These are phyloP conservation scores for Biscogniauxia sp. DNA, from an alignment of 2,329 filamentous ascomycete genomes.

Conservation along the genomic window DNA sequence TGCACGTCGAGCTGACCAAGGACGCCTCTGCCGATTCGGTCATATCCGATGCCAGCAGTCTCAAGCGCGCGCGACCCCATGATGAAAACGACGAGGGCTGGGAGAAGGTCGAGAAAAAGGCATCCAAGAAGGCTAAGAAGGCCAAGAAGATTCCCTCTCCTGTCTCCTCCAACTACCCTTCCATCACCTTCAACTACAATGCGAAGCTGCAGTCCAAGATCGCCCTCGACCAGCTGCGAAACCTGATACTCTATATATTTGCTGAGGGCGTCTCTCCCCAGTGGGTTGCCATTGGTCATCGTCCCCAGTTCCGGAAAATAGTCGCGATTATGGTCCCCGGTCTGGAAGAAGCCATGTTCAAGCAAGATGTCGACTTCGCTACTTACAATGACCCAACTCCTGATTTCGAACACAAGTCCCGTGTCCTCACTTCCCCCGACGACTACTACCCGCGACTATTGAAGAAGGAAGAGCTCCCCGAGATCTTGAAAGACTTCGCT, in stretches of 20 bases:
- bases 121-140: slow-evolving; percentile 48
- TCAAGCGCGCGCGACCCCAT: slow-evolving; percentile 50
- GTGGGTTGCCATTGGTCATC: slow-evolving; percentile 62
- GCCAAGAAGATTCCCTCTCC: slow-evolving; percentile 59
- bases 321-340: slow-evolving; percentile 92
- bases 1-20: slow-evolving; percentile 15
- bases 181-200: slow-evolving; percentile 55
- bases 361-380: slow-evolving; percentile 52
- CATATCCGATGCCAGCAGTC: slow-evolving; percentile 32
- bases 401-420: slow-evolving; percentile 32
- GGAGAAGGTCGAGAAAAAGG: slow-evolving; percentile 51
- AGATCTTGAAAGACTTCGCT: slow-evolving; percentile 63
- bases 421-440: slow-evolving; percentile 49
- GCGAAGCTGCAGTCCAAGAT: slow-evolving; percentile 61
- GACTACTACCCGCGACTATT: slow-evolving; percentile 59
- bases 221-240: slow-evolving; percentile 61
- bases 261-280: slow-evolving; percentile 63
- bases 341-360: slow-evolving; percentile 86
- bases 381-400: slow-evolving; percentile 40
- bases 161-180: slow-evolving; percentile 56
- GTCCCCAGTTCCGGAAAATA: slow-evolving; percentile 69
- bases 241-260: slow-evolving; percentile 64
- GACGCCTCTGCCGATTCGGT: slow-evolving; percentile 17
- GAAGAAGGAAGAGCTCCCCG: slow-evolving; percentile 48
- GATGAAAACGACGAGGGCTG: slow-evolving; percentile 46